Evolutionary conservation across 208 protist species (phyloP), one percentile per base, ranked within the genome.

Genomic region (Lotmaria passim): DNA sequence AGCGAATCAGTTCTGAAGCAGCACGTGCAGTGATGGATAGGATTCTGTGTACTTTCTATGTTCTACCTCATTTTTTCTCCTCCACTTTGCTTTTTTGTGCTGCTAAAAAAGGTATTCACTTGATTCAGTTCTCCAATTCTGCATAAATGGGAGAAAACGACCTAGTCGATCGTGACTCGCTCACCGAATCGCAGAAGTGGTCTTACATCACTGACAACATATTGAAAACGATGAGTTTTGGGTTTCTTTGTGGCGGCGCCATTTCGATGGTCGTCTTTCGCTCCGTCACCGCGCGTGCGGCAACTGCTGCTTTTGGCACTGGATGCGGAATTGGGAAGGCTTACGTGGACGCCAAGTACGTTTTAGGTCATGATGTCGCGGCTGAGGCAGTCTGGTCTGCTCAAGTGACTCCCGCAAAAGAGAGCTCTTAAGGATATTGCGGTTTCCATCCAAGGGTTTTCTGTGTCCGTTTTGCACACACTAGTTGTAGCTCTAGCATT

Each of bases 151-250:
- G 59, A 63, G 51, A 81, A 7, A 61, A 33, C 31, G 57, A 53
- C 51, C 53, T 88, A 24, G 43, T 91, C 3, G 63, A 81, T 23
- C 83, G 90, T 14, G 83, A 93, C 34, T 80, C 86, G 19, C 64
- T 95, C 46, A 91, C 87, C 0, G 87, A 95, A 64, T 85, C 84
- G 12, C 81, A 83, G 47, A 93, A 93, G 69, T 96, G 91, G 91
- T 71, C 72, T 0, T 93, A 79, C 51, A 82, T 89, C 36, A 85
- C 81, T 23, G 88, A 96, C 75, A 94, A 93, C 46, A 85, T 87
- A 1, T 65, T 94, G 39, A 89, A 88, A 62, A 74, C 87, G 75
- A 71, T 86, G 64, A 91, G 85, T 61, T 78, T 93, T 57, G 88
- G 91, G 2, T 87, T 91, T 57, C 58, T 96, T 12, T 81, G 78